These are phyloP conservation scores for Penicillium cosmopolitanum DNA, from an alignment of 495 filamentous ascomycete species.

Conservation along the genomic window DNA sequence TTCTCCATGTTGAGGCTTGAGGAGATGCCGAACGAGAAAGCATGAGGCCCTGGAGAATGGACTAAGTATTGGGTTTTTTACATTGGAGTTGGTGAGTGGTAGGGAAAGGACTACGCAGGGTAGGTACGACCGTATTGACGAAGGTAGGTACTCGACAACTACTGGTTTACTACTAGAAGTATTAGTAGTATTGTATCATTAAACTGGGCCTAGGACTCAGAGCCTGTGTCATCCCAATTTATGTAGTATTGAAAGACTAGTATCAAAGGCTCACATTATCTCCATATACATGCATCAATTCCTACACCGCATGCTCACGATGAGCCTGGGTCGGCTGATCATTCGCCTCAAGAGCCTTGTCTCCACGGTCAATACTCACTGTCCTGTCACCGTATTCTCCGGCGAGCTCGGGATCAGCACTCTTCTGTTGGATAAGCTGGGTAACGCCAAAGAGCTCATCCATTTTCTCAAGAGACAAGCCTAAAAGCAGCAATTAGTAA, in stretches of 20 bases:
- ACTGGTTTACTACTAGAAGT: too few relatives aligned
- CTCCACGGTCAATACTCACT: background rate
- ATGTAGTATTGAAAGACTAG: background rate
- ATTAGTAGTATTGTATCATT: too few relatives aligned
- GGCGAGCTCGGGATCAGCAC: constrained; percentile 24
- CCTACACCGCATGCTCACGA: background rate
- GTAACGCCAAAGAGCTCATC: constrained; percentile 57
- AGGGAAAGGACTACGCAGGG: too few relatives aligned
- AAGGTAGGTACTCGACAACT: too few relatives aligned
- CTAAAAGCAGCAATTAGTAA: constrained; percentile 19
- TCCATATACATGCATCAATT: background rate
- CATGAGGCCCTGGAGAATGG: too few relatives aligned
- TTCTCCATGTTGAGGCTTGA: too few relatives aligned
- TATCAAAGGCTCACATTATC: background rate
- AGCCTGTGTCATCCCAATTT: too few relatives aligned
- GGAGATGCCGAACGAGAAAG: too few relatives aligned
- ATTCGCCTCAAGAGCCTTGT: constrained; percentile 12
- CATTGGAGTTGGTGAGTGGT: too few relatives aligned
- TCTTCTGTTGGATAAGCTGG: constrained; percentile 24
- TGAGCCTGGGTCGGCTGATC: background rate
- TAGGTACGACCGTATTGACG: too few relatives aligned
- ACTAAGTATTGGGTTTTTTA: too few relatives aligned
- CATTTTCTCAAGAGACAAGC: constrained; percentile 52
- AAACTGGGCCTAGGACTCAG: too few relatives aligned
- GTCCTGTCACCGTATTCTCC: constrained; percentile 2